Evolutionary conservation across 108 stramenopile genomes (phyloP), one percentile per base, ranked within the genome.

Genomic region (Pseudonitzschia pungens): DNA sequence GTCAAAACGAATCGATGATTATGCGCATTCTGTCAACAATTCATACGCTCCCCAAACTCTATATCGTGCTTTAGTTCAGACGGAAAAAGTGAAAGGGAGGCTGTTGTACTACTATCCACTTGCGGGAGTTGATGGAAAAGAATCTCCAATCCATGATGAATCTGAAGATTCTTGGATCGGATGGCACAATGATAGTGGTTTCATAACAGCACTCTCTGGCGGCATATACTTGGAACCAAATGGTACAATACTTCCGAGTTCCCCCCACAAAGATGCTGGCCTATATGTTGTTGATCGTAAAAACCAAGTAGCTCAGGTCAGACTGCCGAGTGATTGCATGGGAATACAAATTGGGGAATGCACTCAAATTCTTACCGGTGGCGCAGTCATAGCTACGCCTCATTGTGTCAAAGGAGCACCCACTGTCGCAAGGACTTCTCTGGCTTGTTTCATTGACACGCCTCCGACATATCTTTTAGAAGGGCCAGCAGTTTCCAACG

Each of bases 261-360:
- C 75, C 32, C 86, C 92, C 2, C 88, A 92, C 69, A 83, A 89
- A 0, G 68, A 74, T 11, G 92, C 95, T 10, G 96, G 96, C 4
- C 78, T 97, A 24, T 90, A 92, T 55, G 91, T 94, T 14, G 76
- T 86, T 11, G 86, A 90, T 66, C 85, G 92, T 0, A 71, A 83
- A 11, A 84, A 90, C 11, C 45, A 79, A 51, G 77, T 81, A 12
- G 70, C 78, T 22, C 77, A 84, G 15, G 91, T 96, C 0, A 62
- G 68, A 15, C 85, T 97, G 33, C 96, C 96, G 6, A 52, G 80
- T 2, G 96, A 96, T 78, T 94, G 93, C 70, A 89, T 96, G 92
- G 95, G 92, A 22, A 88, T 96, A 42, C 96, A 97, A 77, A 86
- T 96, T 24, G 96, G 96, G 36, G 96, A 97, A 81, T 95, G 94